These are phyloP conservation scores for Myxozyma vanderwaltii DNA, from an alignment of 805 yeast species.

Conservation along the genomic window DNA sequence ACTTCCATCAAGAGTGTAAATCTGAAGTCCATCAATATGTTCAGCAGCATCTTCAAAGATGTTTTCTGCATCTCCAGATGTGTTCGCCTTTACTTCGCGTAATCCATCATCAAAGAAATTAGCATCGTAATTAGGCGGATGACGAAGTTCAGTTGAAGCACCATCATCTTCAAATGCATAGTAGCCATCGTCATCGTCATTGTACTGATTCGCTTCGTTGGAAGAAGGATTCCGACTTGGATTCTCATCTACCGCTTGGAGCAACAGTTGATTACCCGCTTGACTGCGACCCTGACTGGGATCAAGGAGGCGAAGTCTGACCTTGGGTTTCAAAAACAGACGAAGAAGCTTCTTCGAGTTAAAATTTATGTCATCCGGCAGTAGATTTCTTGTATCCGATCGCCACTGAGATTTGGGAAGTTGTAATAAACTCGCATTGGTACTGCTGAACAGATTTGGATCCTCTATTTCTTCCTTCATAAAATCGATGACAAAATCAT, in stretches of 20 bases:
- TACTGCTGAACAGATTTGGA: conserved; percentile 47
- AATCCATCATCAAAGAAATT: conserved; percentile 44
- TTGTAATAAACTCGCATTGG: conserved; percentile 44
- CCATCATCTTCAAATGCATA: conserved; percentile 29
- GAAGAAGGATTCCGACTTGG: conserved; percentile 38
- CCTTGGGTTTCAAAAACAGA: conserved; percentile 66
- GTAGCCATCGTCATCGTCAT: conserved; percentile 43
- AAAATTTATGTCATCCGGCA: conserved; percentile 76
- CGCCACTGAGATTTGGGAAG: conserved; percentile 47
- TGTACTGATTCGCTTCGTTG: conserved; percentile 36
- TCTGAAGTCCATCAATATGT: conserved; percentile 1
- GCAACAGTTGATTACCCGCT: conserved; percentile 1
- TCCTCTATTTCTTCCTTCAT: conserved; percentile 46
- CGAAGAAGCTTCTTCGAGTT: conserved; percentile 67
- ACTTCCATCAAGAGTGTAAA: not conserved
- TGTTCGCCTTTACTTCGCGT: conserved; percentile 45
- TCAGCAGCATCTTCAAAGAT: conserved; percentile 24
- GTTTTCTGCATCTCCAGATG: conserved; percentile 39
- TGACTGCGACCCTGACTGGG: conserved; percentile 3
- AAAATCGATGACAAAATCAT: conserved; percentile 50
- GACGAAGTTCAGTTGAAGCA: conserved; percentile 7
- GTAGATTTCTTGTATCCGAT: conserved; percentile 50
- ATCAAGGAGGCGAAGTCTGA: conserved; percentile 11
- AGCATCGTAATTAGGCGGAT: conserved; percentile 33
- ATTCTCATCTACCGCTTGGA: not conserved